Evolutionary conservation across 768 basidiomycete species (phyloP).

Genomic region (Glaciozyma antarctica): DNA sequence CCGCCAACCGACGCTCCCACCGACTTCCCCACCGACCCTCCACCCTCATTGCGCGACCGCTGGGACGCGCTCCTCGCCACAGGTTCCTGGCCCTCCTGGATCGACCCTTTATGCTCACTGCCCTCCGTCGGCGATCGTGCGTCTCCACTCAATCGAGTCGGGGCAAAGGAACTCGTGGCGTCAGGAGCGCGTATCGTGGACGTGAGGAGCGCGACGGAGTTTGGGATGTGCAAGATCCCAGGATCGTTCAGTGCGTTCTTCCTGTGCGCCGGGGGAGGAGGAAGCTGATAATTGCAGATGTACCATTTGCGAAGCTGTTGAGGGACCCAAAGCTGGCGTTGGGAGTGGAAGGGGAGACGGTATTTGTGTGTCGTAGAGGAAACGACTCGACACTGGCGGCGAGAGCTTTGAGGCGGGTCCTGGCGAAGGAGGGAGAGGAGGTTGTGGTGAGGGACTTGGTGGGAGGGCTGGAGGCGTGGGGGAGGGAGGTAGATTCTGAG

Average conservation of each 20-base stretch:
- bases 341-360: not conserved
- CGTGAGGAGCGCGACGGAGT: conserved; percentile 24
- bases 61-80: conserved; percentile 16
- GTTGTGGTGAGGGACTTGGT: no score
- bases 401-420: conserved; percentile 15
- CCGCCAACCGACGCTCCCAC: not conserved
- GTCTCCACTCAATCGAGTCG: not conserved
- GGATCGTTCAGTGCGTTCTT: conserved; percentile 22
- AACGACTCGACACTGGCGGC: conserved; percentile 30
- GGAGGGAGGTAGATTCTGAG: no score
- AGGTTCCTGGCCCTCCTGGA: conserved; percentile 15
- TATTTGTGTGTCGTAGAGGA: conserved; percentile 24
- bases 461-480: no score
- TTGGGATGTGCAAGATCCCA: conserved; percentile 22
- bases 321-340: conserved; percentile 14
- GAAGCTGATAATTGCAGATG: conserved; percentile 4
- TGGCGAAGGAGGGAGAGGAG: not conserved
- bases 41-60: not conserved
- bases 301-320: conserved; percentile 20
- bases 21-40: not conserved
- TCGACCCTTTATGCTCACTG: conserved; percentile 16
- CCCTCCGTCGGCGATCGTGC: conserved; percentile 11
- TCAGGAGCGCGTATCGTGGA: conserved; percentile 8
- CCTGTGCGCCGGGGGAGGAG: not conserved
- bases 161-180: not conserved